Conservation (phyloP, 306 rosid species). For the Pueraria montana region DNA sequence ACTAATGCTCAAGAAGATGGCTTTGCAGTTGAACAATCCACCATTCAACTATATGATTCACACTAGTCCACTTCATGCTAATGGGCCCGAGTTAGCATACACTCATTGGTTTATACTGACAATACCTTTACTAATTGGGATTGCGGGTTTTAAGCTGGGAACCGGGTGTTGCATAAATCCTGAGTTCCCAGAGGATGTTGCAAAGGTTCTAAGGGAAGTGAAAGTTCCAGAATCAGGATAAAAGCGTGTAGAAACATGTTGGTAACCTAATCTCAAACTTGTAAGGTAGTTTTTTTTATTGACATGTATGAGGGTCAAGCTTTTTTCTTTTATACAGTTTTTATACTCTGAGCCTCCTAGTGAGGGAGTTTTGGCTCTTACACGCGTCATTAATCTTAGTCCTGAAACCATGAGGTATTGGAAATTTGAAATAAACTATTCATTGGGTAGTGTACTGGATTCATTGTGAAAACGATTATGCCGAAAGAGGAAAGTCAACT, state of each 20-base stretch:
- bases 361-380: constrained; percentile 5
- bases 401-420: not conserved
- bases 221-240: constrained; percentile 45
- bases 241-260: constrained; percentile 11
- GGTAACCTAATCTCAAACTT: constrained; percentile 8
- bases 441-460: not conserved
- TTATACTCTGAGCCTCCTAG: too few species aligned
- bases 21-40: constrained; percentile 67
- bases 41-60: constrained; percentile 85
- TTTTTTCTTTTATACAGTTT: not conserved
- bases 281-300: constrained; percentile 1
- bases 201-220: constrained; percentile 54
- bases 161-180: constrained; percentile 80
- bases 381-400: not conserved
- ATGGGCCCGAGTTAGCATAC: constrained; percentile 58
- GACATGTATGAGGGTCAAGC: constrained; percentile 2
- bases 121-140: constrained; percentile 69
- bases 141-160: constrained; percentile 82
- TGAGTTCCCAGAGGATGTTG: constrained; percentile 86
- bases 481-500: constrained; percentile 14
- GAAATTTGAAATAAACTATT: not conserved
- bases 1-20: constrained; percentile 69
- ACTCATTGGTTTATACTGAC: constrained; percentile 78
- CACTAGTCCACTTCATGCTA: constrained; percentile 60
- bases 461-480: not conserved